Evolutionary conservation across 306 rosid genomes (phyloP).

Genomic region (Coriaria nepalensis): DNA sequence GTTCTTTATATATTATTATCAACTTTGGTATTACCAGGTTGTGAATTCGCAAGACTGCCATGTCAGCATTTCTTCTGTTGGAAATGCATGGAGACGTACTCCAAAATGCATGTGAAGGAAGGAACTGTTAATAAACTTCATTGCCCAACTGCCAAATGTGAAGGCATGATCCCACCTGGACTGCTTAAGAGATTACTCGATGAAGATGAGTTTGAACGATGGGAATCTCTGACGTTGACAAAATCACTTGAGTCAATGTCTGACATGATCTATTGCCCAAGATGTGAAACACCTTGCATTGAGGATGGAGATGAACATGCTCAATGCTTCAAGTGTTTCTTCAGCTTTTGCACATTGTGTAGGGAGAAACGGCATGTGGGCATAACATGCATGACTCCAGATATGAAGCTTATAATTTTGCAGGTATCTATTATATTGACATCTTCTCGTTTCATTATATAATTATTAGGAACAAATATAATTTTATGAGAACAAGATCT

Average conservation of each 20-base stretch:
- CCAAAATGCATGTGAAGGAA: constrained; percentile 66
- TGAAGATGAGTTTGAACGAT: constrained; percentile 54
- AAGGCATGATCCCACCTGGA: constrained; percentile 57
- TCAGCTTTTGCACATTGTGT: constrained; percentile 83
- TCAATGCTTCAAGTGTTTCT: constrained; percentile 67
- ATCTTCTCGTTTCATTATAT: too few relatives aligned
- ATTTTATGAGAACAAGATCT: too few relatives aligned
- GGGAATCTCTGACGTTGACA: constrained; percentile 68
- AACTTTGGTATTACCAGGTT: constrained; percentile 27
- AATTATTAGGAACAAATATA: too few relatives aligned
- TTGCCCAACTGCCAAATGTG: constrained; percentile 63
- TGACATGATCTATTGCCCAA: constrained; percentile 70
- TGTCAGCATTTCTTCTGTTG: constrained; percentile 80
- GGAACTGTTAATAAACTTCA: constrained; percentile 60
- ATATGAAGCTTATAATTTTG: constrained; percentile 50
- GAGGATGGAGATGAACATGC: constrained; percentile 82
- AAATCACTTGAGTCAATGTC: constrained; percentile 73
- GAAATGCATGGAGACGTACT: constrained; percentile 73
- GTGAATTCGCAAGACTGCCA: constrained; percentile 48
- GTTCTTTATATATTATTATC: too few relatives aligned
- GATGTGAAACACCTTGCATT: constrained; percentile 82
- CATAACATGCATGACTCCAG: constrained; percentile 57
- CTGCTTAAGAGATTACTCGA: constrained; percentile 54
- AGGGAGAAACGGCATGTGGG: constrained; percentile 83
- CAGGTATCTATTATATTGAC: constrained; percentile 30